phyloP scores from a whole-genome alignment of 495 filamentous ascomycete species.

The Penicillium goetzii region DNA sequence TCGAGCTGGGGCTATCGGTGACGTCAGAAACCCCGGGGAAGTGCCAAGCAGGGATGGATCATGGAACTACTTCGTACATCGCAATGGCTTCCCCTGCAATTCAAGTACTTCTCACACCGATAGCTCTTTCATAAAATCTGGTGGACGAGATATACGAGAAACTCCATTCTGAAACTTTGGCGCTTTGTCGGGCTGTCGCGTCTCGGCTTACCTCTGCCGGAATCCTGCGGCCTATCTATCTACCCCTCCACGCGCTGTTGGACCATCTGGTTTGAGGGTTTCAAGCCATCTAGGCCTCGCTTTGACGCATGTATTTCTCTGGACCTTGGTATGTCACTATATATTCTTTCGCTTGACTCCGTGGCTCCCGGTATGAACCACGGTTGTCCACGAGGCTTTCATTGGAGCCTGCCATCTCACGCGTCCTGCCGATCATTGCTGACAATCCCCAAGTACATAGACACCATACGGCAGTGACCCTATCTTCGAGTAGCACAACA shows the following conservation, averaged over 20 bases:
- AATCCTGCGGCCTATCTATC: constrained; percentile 3
- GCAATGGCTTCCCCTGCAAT: background rate
- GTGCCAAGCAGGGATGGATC: constrained; percentile 8
- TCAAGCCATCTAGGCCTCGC: background rate
- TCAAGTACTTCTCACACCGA: background rate
- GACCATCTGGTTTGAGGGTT: background rate
- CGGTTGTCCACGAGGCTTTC: background rate
- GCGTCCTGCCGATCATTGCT: background rate
- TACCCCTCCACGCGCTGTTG: background rate
- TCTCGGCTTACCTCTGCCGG: constrained; percentile 2
- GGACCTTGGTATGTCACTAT: background rate
- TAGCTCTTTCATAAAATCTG: background rate
- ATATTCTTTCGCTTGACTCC: background rate
- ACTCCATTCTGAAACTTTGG: background rate
- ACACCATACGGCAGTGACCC: background rate
- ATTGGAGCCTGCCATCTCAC: background rate
- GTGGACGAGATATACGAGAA: background rate
- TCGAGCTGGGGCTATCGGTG: constrained; percentile 1
- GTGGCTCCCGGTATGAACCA: background rate
- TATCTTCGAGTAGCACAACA: background rate
- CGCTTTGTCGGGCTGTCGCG: background rate
- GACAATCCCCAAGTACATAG: background rate
- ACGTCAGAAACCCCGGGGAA: constrained; percentile 17
- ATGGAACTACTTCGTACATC: background rate
- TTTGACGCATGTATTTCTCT: background rate